A percentile compares a stretch with the other conserved stretches of the same genome.
Conservation (phyloP, 164 flowering plant genomes). For the Pachysandra terminalis region DNA sequence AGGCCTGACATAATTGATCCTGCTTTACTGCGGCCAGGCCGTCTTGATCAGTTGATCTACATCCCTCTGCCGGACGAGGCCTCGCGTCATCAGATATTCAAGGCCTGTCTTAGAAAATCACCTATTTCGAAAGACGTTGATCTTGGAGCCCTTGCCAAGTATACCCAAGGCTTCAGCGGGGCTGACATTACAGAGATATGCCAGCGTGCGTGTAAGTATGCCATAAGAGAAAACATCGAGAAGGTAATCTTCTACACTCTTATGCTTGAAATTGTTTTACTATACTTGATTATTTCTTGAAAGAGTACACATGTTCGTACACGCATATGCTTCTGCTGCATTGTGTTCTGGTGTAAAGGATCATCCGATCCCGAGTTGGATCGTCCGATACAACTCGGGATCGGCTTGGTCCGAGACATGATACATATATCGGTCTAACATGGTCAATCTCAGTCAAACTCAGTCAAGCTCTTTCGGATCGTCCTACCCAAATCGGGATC, state of each 20-base stretch:
- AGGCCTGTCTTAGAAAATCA: conserved; percentile 78
- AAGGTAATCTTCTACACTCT: conserved; percentile 38
- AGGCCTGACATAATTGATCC: conserved; percentile 89
- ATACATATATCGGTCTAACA: too few species aligned
- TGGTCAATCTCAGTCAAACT: too few species aligned
- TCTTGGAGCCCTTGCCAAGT: conserved; percentile 69
- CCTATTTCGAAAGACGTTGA: conserved; percentile 80
- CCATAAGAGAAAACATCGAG: conserved; percentile 83
- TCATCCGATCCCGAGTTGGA: too few species aligned
- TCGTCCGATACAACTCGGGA: too few species aligned
- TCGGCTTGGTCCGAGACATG: too few species aligned
- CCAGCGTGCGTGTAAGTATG: conserved; percentile 84
- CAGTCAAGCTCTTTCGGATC: too few species aligned
- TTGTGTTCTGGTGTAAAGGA: too few species aligned
- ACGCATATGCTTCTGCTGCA: not conserved
- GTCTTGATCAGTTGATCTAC: conserved; percentile 85
- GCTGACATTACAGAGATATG: conserved; percentile 92
- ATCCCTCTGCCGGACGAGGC: conserved; percentile 88
- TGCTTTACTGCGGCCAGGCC: conserved; percentile 80
- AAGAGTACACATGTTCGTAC: not conserved
- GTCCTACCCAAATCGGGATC: too few species aligned
- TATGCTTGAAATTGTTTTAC: not conserved
- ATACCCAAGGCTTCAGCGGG: conserved; percentile 89
- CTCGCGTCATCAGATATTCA: conserved; percentile 69
- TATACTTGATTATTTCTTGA: not conserved